Base-by-base conservation (phyloP, 345 rosid genomes). In the Murraya paniculata region DNA sequence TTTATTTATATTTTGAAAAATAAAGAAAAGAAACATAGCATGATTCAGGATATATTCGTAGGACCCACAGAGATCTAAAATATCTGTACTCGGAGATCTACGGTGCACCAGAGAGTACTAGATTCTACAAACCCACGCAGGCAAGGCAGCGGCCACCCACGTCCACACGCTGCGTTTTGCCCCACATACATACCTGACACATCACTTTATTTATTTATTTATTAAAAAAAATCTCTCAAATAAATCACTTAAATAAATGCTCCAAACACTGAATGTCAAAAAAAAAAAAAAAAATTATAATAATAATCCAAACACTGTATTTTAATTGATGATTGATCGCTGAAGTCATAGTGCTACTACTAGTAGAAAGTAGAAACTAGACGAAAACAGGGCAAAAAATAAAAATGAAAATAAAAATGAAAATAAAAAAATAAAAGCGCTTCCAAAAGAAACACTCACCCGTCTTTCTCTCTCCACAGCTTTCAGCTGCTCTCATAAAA, bases 11-110 rank as follows among this genome's bases (percentile, higher is more conserved):
- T 64, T 60, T 36, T 35, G 2, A 36, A 67, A 22, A n/a, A 0
- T 2, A 5, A 22, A 22, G 0, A 45, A 41, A 55, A 31, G 21
- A 53, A 25, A 5, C 18, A 73, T 14, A 6, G 3, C 9, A 30
- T 6, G 39, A 55, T 53, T 4, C 38, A 18, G 38, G 27, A 39
- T 10, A 72, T 10, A 74, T 62, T 61, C 36, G 72, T 64, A 65
- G 78, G 78, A 65, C 78, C 78, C 78, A 75, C 71, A 35, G 22
- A 75, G 64, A 75, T 75, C 71, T 75, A 50, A 75, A 75, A 75
- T 64, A 75, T 75, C 78, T 75, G 30, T 10, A 33, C n/a, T n/a
- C 35, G 61, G 61, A 64, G 35, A 75, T 64, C 50, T 65, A 75
- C 18, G 72, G 50, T 65, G 30, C 39, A 5, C 58, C 22, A 10